These are phyloP conservation scores for Terfezia boudieri DNA, from an alignment of 495 filamentous ascomycete genomes.

Conservation along the genomic window DNA sequence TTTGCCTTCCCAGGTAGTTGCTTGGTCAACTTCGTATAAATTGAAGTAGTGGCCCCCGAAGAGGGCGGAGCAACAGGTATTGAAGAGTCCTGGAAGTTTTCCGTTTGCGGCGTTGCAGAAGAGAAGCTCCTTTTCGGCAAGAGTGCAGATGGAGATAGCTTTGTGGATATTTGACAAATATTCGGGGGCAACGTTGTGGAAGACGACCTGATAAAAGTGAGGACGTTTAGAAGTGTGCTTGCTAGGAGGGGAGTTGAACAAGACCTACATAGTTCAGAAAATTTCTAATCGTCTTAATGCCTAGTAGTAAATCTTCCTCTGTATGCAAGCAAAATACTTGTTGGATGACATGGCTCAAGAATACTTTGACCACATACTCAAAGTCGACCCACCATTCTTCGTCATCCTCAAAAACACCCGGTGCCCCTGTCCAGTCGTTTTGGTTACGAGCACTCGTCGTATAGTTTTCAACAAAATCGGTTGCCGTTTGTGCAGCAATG, in stretches of 20 bases:
- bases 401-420: constrained; percentile 17
- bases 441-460: background rate
- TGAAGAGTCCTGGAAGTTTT: constrained; percentile 51
- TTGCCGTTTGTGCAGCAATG: constrained; percentile 37
- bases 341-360: constrained; percentile 33
- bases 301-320: constrained; percentile 29
- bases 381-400: constrained; percentile 56
- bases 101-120: constrained; percentile 27
- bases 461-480: constrained; percentile 28
- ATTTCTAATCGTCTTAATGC: constrained; percentile 45
- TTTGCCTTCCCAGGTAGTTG: constrained; percentile 8
- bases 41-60: constrained; percentile 19
- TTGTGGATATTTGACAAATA: constrained; percentile 39
- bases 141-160: constrained; percentile 44
- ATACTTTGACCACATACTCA: constrained; percentile 49
- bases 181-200: constrained; percentile 71
- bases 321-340: constrained; percentile 18
- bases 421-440: constrained; percentile 22
- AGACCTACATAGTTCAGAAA: constrained; percentile 54
- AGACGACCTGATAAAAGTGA: constrained; percentile 26
- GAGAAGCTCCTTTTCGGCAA: constrained; percentile 43
- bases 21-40: constrained; percentile 21
- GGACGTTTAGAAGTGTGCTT: background rate
- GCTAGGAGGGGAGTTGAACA: background rate
- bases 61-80: constrained; percentile 25